Percentiles rank a stretch among this genome's conserved stretches.
These are phyloP conservation scores for Microcyclospora tardicrescens DNA, from an alignment of 2,329 filamentous ascomycete genomes.

Conservation along the genomic window DNA sequence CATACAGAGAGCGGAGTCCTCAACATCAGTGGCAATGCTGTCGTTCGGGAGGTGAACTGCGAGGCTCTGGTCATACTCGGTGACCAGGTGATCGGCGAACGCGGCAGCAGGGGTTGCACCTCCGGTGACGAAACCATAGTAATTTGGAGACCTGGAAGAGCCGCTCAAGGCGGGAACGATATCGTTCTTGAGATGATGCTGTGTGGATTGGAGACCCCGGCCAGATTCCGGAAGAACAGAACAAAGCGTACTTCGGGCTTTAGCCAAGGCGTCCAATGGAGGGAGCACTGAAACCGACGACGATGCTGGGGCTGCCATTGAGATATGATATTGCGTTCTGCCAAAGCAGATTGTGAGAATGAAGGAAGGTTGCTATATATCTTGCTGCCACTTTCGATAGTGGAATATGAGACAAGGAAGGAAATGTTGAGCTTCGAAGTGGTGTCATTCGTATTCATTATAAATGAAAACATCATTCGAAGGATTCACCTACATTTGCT, in stretches of 20 bases:
- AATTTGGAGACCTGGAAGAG: conserved; percentile 51
- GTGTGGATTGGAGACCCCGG: conserved; percentile 30
- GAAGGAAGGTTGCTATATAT: background rate
- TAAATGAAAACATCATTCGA: too few species aligned
- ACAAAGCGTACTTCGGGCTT: conserved; percentile 25
- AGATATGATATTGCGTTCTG: background rate
- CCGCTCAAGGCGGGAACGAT: conserved; percentile 49
- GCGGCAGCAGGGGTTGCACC: conserved; percentile 66
- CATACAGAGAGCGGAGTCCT: conserved; percentile 58
- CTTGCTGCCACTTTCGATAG: too few species aligned
- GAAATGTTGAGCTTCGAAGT: too few species aligned
- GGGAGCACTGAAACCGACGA: conserved; percentile 22
- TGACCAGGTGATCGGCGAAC: conserved; percentile 74
- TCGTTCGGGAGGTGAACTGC: conserved; percentile 69
- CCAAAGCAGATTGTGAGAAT: background rate
- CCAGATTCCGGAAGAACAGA: conserved; percentile 27
- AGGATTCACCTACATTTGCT: too few species aligned
- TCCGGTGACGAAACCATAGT: conserved; percentile 85
- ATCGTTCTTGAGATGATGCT: conserved; percentile 33
- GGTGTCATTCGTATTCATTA: too few species aligned
- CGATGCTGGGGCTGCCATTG: background rate
- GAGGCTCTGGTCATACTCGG: conserved; percentile 69
- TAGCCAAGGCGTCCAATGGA: conserved; percentile 14
- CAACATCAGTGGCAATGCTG: conserved; percentile 62
- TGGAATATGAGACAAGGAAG: too few species aligned